Percentiles rank a stretch among this genome's conserved stretches.
Conservation (phyloP, 768 basidiomycete species). For the Naematelia aurantialba region DNA sequence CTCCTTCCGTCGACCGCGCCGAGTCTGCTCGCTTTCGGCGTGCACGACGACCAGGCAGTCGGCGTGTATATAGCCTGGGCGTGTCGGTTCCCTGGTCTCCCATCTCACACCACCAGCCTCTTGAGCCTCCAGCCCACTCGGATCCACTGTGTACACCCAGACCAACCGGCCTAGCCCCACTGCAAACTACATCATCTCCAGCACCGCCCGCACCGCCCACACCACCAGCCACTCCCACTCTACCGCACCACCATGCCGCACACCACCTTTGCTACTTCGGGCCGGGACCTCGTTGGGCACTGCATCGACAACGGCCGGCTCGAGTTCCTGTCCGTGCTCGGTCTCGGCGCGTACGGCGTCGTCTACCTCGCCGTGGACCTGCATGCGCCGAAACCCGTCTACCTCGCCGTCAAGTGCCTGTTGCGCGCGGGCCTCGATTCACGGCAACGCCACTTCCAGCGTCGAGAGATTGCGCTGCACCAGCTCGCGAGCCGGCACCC, state of each 20-base stretch:
- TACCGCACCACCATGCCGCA: conserved; percentile 28
- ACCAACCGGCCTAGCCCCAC: background rate
- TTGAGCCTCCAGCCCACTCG: too few species aligned
- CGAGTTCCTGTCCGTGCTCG: conserved; percentile 78
- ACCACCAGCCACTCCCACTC: background rate
- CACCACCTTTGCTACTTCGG: conserved; percentile 45
- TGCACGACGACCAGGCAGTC: too few species aligned
- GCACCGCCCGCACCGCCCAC: background rate
- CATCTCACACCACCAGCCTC: background rate
- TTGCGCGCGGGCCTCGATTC: conserved; percentile 58
- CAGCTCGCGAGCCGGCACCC: conserved; percentile 53
- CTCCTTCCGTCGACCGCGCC: background rate
- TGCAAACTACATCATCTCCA: background rate
- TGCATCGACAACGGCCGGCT: conserved; percentile 77
- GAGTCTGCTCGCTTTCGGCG: background rate
- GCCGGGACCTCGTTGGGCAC: conserved; percentile 58
- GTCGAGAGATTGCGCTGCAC: conserved; percentile 63
- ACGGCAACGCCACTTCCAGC: conserved; percentile 64
- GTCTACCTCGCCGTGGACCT: conserved; percentile 82
- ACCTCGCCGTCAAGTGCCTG: conserved; percentile 88
- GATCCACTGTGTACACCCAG: too few species aligned
- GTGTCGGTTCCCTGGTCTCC: background rate
- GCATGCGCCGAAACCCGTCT: conserved; percentile 54
- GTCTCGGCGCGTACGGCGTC: conserved; percentile 89
- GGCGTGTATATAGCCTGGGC: background rate